phyloP scores from a whole-genome alignment of 1,139 yeast genomes.

The Lizanozyma gosingica region DNA sequence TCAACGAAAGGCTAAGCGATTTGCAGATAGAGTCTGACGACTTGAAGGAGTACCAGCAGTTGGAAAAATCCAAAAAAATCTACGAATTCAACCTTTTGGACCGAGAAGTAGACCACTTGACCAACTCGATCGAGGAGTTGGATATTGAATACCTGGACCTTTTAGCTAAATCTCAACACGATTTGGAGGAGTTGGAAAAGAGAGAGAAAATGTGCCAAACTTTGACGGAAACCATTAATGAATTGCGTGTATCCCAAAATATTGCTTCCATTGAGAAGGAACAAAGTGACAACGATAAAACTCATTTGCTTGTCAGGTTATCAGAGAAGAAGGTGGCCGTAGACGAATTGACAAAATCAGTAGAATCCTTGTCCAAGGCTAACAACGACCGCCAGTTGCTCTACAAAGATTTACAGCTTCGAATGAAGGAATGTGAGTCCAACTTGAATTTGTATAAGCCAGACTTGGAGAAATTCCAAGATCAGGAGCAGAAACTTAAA shows the following conservation, averaged over 20 bases:
- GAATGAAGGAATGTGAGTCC: neutral
- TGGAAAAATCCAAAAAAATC: conserved; percentile 62
- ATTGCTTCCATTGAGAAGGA: conserved; percentile 42
- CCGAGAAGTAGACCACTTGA: conserved; percentile 59
- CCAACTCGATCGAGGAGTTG: conserved; percentile 49
- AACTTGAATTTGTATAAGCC: conserved; percentile 23
- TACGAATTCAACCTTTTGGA: conserved; percentile 72
- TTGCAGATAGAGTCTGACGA: conserved; percentile 77
- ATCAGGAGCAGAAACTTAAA: conserved; percentile 33
- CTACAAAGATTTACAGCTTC: neutral
- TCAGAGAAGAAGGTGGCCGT: conserved; percentile 13
- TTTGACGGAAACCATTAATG: conserved; percentile 39
- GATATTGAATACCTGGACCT: conserved; percentile 52
- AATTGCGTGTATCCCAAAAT: conserved; percentile 27
- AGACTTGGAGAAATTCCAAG: conserved; percentile 26
- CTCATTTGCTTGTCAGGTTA: conserved; percentile 31
- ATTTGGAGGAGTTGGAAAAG: conserved; percentile 35
- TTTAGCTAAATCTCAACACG: conserved; percentile 35
- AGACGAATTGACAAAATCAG: neutral
- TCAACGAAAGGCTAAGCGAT: conserved; percentile 66
- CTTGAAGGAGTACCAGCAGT: conserved; percentile 55
- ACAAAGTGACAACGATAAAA: conserved; percentile 41
- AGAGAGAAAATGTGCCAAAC: conserved; percentile 38
- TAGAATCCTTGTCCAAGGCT: neutral
- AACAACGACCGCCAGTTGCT: neutral